Evolutionary conservation across 345 rosid species (phyloP).

Genomic region (Kernera saxatilis): DNA sequence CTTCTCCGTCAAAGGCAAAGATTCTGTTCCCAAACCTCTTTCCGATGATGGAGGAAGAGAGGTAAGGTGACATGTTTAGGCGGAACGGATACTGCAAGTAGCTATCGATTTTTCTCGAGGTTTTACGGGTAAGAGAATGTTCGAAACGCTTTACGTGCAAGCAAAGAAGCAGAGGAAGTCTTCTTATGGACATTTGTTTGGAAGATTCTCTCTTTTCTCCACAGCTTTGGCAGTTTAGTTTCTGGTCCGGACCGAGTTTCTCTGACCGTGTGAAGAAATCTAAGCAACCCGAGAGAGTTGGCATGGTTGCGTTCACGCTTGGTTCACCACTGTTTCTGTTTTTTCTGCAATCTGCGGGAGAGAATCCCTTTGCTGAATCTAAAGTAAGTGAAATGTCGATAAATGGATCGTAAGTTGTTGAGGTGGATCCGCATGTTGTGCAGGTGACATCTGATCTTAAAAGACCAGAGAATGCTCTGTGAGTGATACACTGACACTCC

Average conservation of each 20-base stretch:
- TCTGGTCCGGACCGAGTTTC: constrained; percentile 86
- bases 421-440: constrained; percentile 77
- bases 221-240: constrained; percentile 77
- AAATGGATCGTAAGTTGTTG: constrained; percentile 88
- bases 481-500: constrained; percentile 84
- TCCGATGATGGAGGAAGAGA: constrained; percentile 71
- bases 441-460: constrained; percentile 90
- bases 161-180: constrained; percentile 80
- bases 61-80: constrained; percentile 70
- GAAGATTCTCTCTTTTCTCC: constrained; percentile 67
- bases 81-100: constrained; percentile 82
- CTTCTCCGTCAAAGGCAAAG: constrained; percentile 51
- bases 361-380: constrained; percentile 37
- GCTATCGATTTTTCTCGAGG: constrained; percentile 67
- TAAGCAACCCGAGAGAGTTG: constrained; percentile 75
- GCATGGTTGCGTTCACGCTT: constrained; percentile 31
- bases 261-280: constrained; percentile 78
- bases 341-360: constrained; percentile 28
- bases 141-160: constrained; percentile 88
- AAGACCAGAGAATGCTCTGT: constrained; percentile 83
- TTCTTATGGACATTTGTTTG: constrained; percentile 85
- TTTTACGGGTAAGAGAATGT: constrained; percentile 58
- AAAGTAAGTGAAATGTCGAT: constrained; percentile 84
- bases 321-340: constrained; percentile 17
- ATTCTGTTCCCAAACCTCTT: constrained; percentile 71